phyloP scores from a whole-genome alignment of 768 basidiomycete genomes.

The Calocybe cyanea region DNA sequence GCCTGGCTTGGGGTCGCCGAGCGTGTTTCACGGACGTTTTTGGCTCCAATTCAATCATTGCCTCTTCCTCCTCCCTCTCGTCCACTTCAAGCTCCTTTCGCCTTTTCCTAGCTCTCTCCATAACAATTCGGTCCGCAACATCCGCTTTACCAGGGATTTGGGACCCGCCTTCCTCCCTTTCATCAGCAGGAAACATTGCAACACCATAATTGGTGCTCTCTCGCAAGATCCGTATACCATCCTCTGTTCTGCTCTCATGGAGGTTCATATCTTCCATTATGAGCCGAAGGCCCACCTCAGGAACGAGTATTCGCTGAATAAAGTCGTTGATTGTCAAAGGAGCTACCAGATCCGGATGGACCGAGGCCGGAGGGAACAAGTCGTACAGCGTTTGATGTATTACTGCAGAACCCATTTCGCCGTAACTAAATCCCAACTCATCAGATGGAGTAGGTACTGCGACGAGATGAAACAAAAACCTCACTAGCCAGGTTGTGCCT shows the following conservation, averaged over 20 bases:
- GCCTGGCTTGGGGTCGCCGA: slow-evolving; percentile 12
- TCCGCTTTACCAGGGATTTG: slow-evolving; percentile 30
- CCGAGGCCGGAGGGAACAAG: slow-evolving; percentile 63
- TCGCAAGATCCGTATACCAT: slow-evolving; percentile 58
- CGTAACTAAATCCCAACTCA: slow-evolving; percentile 59
- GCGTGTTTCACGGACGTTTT: background rate
- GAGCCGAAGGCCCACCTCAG: slow-evolving; percentile 79
- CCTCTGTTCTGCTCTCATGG: slow-evolving; percentile 29
- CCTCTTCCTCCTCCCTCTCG: slow-evolving; percentile 29
- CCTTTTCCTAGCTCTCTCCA: slow-evolving; percentile 51
- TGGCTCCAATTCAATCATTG: slow-evolving; percentile 12
- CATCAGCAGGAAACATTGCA: slow-evolving; percentile 76
- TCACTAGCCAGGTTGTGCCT: slow-evolving; percentile 88
- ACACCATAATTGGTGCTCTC: slow-evolving; percentile 83
- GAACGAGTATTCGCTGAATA: slow-evolving; percentile 81
- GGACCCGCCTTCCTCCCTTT: slow-evolving; percentile 40
- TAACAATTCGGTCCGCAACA: slow-evolving; percentile 48
- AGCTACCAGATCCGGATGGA: slow-evolving; percentile 48
- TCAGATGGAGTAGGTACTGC: background rate
- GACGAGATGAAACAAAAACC: slow-evolving; percentile 20
- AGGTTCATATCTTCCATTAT: slow-evolving; percentile 72
- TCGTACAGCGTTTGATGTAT: slow-evolving; percentile 74
- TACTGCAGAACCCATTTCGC: slow-evolving; percentile 78
- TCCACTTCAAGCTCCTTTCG: slow-evolving; percentile 47
- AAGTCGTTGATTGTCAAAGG: slow-evolving; percentile 77